These are phyloP conservation scores for Hirschioporus abietinus DNA, from an alignment of 768 basidiomycete genomes.

Conservation along the genomic window DNA sequence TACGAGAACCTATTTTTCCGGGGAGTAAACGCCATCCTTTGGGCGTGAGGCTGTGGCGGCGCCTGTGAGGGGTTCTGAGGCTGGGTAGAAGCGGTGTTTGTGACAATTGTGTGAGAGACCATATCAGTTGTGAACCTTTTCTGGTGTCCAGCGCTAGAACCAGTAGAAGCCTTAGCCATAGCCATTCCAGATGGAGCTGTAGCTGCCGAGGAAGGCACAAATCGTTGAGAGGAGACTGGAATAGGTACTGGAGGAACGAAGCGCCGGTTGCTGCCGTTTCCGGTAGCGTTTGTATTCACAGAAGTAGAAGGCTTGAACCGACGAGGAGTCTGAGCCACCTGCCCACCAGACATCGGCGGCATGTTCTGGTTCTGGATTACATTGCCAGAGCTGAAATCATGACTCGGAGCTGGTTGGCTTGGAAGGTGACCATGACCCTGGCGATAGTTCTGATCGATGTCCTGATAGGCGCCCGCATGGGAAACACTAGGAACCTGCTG, in stretches of 20 bases:
- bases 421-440: not conserved
- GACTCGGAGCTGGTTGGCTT: not conserved
- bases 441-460: not conserved
- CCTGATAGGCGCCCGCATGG: not conserved
- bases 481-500: not conserved
- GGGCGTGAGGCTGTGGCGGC: not conserved
- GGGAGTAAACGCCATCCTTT: constrained; percentile 1
- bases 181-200: not conserved
- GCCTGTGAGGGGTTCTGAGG: not conserved
- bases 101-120: not conserved
- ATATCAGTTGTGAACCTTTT: not conserved
- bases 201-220: not conserved
- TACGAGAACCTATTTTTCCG: not conserved
- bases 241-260: not conserved
- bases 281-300: not conserved
- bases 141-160: not conserved
- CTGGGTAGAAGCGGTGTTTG: not conserved
- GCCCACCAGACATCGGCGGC: not conserved
- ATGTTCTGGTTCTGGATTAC: not conserved
- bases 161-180: not conserved
- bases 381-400: not conserved
- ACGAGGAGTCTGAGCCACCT: not conserved
- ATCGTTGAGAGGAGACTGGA: not conserved
- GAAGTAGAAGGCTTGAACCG: not conserved
- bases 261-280: not conserved